phyloP scores from a whole-genome alignment of 169 alveolate genomes.

The Plasmodium ovale region DNA sequence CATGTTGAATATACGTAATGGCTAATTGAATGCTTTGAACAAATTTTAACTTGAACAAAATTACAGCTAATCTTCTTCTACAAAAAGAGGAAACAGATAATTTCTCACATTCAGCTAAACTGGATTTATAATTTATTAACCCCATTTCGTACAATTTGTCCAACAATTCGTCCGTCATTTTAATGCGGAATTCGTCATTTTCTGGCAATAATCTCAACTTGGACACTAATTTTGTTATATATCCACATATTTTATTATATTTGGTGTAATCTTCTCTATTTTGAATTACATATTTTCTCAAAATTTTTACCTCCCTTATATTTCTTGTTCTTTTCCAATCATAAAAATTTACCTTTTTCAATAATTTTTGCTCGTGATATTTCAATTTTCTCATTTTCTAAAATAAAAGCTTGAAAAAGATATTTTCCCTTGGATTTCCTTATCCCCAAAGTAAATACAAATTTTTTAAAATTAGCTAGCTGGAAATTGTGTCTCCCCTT shows the following conservation, averaged over 20 bases:
- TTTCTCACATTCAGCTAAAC: conserved; percentile 93
- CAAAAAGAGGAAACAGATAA: conserved; percentile 97
- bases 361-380: conserved; percentile 97
- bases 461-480: no score
- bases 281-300: conserved; percentile 95
- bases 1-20: conserved; percentile 96
- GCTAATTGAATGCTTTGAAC: conserved; percentile 96
- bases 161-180: conserved; percentile 93
- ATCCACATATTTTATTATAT: conserved; percentile 96
- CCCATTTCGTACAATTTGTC: conserved; percentile 97
- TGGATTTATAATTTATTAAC: conserved; percentile 90
- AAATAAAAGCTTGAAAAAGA: neutral
- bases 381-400: conserved; percentile 96
- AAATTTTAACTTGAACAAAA: conserved; percentile 93
- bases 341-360: conserved; percentile 95
- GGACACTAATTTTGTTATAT: conserved; percentile 92
- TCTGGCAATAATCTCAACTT: conserved; percentile 93
- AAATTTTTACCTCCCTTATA: conserved; percentile 93
- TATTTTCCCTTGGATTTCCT: neutral
- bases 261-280: conserved; percentile 97
- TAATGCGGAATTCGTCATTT: conserved; percentile 94
- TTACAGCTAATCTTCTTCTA: conserved; percentile 97
- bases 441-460: neutral
- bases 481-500: neutral
- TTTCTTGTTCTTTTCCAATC: conserved; percentile 95